Base-by-base conservation (phyloP, 805 yeast species). In the Danielia reshetovae region DNA sequence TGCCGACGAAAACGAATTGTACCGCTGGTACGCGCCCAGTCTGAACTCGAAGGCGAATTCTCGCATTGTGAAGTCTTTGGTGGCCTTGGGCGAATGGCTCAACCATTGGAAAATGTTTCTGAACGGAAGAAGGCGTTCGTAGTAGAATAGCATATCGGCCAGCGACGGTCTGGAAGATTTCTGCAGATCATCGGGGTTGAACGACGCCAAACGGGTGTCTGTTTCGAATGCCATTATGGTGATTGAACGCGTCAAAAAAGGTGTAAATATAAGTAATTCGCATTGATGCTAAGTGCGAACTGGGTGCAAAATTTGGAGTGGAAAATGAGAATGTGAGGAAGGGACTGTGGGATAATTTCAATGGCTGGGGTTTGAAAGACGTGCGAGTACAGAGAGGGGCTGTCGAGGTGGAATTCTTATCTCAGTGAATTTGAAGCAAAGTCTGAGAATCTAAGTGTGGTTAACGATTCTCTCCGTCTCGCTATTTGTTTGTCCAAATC, bases 31-130 rank as follows among this genome's bases (percentile, higher is more conserved):
- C 1, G 88, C 93, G 11, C 94, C 97, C 19, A 85, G 77, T 45
- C 83, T 72, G 51, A 82, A 79, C 39, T 90, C 96, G 68, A 83
- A 87, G 2, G 98, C 97, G 55, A 93, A 81, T 57, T 93, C 98
- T 45, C 98, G 74, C 74, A 85, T 78, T 13, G 86, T 76, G 62
- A 90, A 89, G 54, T 85, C 93, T 15, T 73, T 65, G 13, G 77
- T 71, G 7, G 93, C 82, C 29, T 74, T 76, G 2, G 82, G 85
- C 3, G 94, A 79, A 57, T 89, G 97, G 54, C 80, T 85, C 32
- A 90, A 65, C 97, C 97, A 90, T 43, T 76, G 81, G 61, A 81
- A 89, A n/a, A 89, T 65, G 24, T 77, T 70, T 44, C 79, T 72
- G 64, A 84, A 86, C 4, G 97, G 97, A 27, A 85, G 72, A 25